phyloP scores from a whole-genome alignment of 2,329 filamentous ascomycete genomes.

The Cladophialophora carrionii region DNA sequence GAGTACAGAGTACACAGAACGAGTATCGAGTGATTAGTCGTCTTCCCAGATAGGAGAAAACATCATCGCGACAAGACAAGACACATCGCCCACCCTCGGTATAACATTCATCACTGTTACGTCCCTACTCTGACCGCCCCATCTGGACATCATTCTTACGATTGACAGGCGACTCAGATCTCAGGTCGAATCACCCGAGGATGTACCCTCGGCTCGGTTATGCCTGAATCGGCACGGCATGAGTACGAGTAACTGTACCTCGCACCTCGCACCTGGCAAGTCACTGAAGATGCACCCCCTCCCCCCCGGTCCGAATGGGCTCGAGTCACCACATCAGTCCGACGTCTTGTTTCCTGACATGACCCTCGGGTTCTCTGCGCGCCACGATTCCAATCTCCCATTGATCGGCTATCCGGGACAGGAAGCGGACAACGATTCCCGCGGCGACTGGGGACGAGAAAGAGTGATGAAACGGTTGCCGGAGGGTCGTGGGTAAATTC shows the following conservation, averaged over 20 bases:
- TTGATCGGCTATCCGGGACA: conserved; percentile 5
- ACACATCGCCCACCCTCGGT: not conserved
- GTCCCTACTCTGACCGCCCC: not conserved
- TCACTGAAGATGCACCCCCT: not conserved
- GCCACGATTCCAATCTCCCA: not conserved
- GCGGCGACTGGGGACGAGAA: not conserved
- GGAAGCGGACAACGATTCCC: conserved; percentile 9
- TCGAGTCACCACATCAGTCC: not conserved
- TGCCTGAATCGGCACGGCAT: conserved; percentile 10
- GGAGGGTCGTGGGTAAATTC: not conserved
- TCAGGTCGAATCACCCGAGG: conserved; percentile 7
- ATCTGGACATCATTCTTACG: not conserved
- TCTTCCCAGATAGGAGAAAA: not conserved
- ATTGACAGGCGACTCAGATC: not conserved
- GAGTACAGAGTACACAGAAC: no score
- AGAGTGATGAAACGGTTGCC: not conserved
- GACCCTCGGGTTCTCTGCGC: conserved; percentile 9
- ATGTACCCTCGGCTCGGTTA: conserved; percentile 15
- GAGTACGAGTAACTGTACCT: no score
- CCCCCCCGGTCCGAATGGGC: not conserved
- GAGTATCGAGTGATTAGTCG: no score
- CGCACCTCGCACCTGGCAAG: no score
- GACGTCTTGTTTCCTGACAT: conserved; percentile 5
- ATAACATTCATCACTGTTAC: not conserved
- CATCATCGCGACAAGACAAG: no score